Evolutionary conservation across 306 rosid species (phyloP).

Genomic region (Gynostemma pentaphyllum): DNA sequence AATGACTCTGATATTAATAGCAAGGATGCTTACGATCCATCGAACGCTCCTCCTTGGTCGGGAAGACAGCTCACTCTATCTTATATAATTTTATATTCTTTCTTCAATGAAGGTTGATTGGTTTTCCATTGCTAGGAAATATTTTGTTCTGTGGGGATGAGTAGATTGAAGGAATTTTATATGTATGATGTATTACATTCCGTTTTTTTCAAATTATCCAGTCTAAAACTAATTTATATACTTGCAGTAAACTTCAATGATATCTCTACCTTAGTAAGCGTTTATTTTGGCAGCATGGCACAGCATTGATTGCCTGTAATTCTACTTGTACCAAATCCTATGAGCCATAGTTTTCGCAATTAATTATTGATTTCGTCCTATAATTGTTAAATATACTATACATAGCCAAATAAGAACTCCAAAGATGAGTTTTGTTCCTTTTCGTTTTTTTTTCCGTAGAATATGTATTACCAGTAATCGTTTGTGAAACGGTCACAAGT

Average conservation of each 20-base stretch:
- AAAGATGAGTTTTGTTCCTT: too few relatives aligned
- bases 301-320: too few relatives aligned
- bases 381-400: too few relatives aligned
- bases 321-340: too few relatives aligned
- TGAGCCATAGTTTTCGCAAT: too few relatives aligned
- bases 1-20: constrained; percentile 16
- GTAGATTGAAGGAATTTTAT: neutral
- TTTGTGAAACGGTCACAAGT: too few relatives aligned
- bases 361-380: too few relatives aligned
- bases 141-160: neutral
- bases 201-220: neutral
- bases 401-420: too few relatives aligned
- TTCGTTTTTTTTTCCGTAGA: too few relatives aligned
- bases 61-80: neutral
- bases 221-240: neutral
- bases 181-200: neutral
- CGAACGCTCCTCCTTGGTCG: constrained; percentile 12
- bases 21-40: constrained; percentile 10
- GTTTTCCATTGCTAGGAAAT: neutral
- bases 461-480: too few relatives aligned
- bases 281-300: too few relatives aligned
- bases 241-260: neutral
- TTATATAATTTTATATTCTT: constrained; percentile 2
- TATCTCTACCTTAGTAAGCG: too few relatives aligned
- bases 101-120: neutral